phyloP scores from a whole-genome alignment of 148 eudicot species.

The Polygonum maritimum region DNA sequence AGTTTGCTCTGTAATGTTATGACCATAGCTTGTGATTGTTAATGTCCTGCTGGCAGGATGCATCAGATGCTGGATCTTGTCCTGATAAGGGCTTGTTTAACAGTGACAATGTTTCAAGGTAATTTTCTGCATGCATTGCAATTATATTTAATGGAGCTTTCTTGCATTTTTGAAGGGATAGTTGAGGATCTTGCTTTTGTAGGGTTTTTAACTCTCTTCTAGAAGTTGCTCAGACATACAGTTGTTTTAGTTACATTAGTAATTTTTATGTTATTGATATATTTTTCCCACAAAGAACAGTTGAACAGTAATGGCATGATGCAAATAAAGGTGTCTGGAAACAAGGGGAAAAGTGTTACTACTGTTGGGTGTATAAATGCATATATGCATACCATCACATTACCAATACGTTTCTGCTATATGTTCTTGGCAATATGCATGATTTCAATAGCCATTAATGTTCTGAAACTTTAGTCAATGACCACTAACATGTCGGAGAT shows the following conservation, averaged over 20 bases:
- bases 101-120: constrained; percentile 33
- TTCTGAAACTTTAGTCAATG: neutral
- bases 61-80: constrained; percentile 28
- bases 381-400: neutral
- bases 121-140: constrained; percentile 1
- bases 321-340: constrained; percentile 11
- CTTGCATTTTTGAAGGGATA: neutral
- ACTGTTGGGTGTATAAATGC: too few species aligned
- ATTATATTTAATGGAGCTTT: neutral
- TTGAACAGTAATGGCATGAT: constrained; percentile 18
- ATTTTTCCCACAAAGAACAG: constrained; percentile 36
- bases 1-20: neutral
- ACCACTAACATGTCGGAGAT: neutral
- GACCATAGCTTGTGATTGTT: constrained; percentile 6
- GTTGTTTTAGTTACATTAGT: neutral
- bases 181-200: neutral
- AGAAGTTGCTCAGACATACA: neutral
- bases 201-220: neutral
- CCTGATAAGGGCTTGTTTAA: constrained; percentile 25
- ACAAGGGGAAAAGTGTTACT: constrained; percentile 30
- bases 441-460: neutral
- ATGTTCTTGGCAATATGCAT: too few species aligned
- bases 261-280: neutral
- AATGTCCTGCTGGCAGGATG: constrained; percentile 33
- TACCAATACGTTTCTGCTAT: too few species aligned